These are phyloP conservation scores for Cynara cardunculus DNA, from an alignment of 129 eudicot genomes.

Conservation along the genomic window DNA sequence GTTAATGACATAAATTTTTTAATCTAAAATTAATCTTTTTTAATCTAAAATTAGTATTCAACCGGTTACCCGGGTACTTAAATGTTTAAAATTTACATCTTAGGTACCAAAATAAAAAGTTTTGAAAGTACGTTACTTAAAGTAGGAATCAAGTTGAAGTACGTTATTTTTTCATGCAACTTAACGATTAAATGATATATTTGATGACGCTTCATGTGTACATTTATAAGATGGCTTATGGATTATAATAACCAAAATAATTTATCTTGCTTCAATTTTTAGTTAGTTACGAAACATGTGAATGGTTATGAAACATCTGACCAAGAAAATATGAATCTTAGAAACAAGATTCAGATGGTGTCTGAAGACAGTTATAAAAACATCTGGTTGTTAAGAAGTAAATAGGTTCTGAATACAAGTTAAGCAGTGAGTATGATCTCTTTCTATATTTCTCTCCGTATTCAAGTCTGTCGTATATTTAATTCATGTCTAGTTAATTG, in stretches of 20 bases:
- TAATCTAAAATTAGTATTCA: too few relatives aligned
- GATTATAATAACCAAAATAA: too few relatives aligned
- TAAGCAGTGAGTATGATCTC: not conserved
- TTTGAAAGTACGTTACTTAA: too few relatives aligned
- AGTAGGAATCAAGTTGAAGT: too few relatives aligned
- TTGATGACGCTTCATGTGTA: not conserved
- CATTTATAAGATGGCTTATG: not conserved
- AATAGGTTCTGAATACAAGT: not conserved
- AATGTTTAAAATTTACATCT: too few relatives aligned
- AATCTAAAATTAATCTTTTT: too few relatives aligned
- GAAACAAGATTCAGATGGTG: not conserved
- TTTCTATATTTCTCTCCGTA: not conserved
- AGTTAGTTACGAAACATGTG: not conserved
- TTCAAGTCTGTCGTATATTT: not conserved
- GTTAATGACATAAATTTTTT: too few relatives aligned
- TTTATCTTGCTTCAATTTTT: too few relatives aligned
- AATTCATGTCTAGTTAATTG: not conserved
- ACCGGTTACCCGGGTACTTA: too few relatives aligned
- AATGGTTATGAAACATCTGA: not conserved
- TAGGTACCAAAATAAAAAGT: too few relatives aligned
- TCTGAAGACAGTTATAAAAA: not conserved
- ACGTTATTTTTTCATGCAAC: too few relatives aligned
- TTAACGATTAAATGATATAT: too few relatives aligned
- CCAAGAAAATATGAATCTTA: not conserved
- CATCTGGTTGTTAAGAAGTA: not conserved